phyloP scores from a whole-genome alignment of 2,329 filamentous ascomycete species.

The Penicillium sp. region DNA sequence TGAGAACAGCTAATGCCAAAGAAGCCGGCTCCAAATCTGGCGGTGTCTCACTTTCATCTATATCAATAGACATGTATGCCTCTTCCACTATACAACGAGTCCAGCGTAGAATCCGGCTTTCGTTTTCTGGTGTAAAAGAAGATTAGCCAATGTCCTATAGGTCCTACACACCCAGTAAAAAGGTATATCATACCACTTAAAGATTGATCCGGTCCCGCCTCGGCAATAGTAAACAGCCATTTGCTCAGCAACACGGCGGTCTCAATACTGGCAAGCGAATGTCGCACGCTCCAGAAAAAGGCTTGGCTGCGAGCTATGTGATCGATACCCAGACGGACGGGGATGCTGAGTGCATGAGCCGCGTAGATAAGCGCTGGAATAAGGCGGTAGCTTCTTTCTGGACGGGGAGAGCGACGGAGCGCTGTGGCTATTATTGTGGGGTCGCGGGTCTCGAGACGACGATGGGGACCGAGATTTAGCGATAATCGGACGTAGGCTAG shows the following conservation, averaged over 20 bases:
- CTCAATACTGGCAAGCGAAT: slow-evolving; percentile 37
- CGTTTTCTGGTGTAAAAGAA: slow-evolving; percentile 25
- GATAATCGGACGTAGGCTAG: slow-evolving; percentile 35
- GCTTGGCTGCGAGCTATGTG: slow-evolving; percentile 37
- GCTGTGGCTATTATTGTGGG: slow-evolving; percentile 59
- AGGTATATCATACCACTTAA: slow-evolving; percentile 25
- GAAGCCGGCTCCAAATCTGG: slow-evolving; percentile 25
- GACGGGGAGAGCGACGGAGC: slow-evolving; percentile 56
- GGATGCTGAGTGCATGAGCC: slow-evolving; percentile 63
- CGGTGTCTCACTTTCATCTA: slow-evolving; percentile 24
- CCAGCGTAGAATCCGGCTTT: slow-evolving; percentile 33
- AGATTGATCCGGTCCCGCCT: slow-evolving; percentile 25
- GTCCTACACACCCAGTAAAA: not conserved
- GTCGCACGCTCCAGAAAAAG: slow-evolving; percentile 39
- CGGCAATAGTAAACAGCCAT: slow-evolving; percentile 42
- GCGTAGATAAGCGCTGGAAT: slow-evolving; percentile 64
- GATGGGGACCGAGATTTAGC: slow-evolving; percentile 55
- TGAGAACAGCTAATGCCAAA: slow-evolving; percentile 31
- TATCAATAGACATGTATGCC: slow-evolving; percentile 33
- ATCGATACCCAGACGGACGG: slow-evolving; percentile 37
- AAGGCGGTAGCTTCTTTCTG: slow-evolving; percentile 58
- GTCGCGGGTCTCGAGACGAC: slow-evolving; percentile 63
- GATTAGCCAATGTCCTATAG: not conserved
- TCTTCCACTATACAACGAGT: slow-evolving; percentile 34
- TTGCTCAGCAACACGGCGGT: slow-evolving; percentile 43